Conservation (phyloP, 2,329 filamentous ascomycete genomes). For the Penicillium frequentans region DNA sequence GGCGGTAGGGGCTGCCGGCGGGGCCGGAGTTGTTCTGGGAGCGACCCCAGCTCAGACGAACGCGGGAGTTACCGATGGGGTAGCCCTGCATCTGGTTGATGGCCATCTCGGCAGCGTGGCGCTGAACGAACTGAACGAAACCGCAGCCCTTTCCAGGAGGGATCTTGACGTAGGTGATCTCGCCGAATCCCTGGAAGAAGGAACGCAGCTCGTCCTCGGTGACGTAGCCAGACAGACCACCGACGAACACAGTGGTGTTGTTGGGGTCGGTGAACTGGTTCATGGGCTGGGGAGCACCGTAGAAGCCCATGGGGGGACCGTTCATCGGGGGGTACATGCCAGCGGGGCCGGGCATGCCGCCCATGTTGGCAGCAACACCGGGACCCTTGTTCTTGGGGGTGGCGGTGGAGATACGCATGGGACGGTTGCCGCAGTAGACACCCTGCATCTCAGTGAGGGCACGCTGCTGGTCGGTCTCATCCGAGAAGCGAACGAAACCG, state of each 20-base stretch:
- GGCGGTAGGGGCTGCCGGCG: constrained; percentile 94
- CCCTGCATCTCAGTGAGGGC: constrained; percentile 98
- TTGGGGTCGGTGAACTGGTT: constrained; percentile 99
- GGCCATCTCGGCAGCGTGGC: constrained; percentile 98
- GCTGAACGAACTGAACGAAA: constrained; percentile 98
- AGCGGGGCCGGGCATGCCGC: constrained; percentile 53
- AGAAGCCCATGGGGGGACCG: constrained; percentile 65
- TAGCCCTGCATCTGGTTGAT: constrained; percentile 99
- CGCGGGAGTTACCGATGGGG: constrained; percentile 96
- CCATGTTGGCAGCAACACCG: constrained; percentile 53
- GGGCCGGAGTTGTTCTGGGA: constrained; percentile 98
- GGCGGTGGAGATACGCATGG: constrained; percentile 97
- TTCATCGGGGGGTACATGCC: constrained; percentile 70
- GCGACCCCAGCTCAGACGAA: constrained; percentile 95
- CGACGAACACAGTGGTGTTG: constrained; percentile 98
- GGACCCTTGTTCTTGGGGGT: constrained; percentile 86
- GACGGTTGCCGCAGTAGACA: constrained; percentile 96
- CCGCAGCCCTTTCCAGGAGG: constrained; percentile 98
- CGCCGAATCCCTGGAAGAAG: constrained; percentile 99
- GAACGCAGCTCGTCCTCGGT: constrained; percentile 99
- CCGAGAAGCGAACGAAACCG: constrained; percentile 95
- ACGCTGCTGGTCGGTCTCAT: constrained; percentile 93
- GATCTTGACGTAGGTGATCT: constrained; percentile 99
- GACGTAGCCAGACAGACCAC: constrained; percentile 94
- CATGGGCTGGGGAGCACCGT: constrained; percentile 75